Evolutionary conservation across 495 filamentous ascomycete genomes (phyloP).

Genomic region (Amorphotheca resinae): DNA sequence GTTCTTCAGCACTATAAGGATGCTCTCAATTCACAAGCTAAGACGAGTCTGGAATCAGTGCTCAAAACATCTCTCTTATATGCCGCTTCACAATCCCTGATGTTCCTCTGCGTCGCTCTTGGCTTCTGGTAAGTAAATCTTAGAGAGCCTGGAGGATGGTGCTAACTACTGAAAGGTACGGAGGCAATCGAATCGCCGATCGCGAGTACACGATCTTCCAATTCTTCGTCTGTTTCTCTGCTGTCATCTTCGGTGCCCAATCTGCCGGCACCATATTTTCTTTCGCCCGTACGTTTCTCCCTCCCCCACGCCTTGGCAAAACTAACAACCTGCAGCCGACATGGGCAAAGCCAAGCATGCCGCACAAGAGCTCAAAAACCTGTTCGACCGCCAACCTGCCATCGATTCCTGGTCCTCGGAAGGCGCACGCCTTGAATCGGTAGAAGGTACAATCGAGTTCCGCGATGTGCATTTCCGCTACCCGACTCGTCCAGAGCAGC

Average conservation of each 20-base stretch:
- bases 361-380: slow-evolving; percentile 56
- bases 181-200: slow-evolving; percentile 63
- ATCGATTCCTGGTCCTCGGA: slow-evolving; percentile 77
- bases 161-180: slow-evolving; percentile 36
- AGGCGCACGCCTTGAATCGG: slow-evolving; percentile 43
- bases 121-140: slow-evolving; percentile 54
- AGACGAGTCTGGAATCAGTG: slow-evolving; percentile 50
- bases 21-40: slow-evolving; percentile 50
- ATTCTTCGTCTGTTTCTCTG: slow-evolving; percentile 75
- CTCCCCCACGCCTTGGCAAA: slow-evolving; percentile 4
- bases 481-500: slow-evolving; percentile 66
- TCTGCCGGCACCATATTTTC: slow-evolving; percentile 81
- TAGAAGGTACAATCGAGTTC: slow-evolving; percentile 66
- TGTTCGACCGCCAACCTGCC: slow-evolving; percentile 66
- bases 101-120: slow-evolving; percentile 75
- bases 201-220: slow-evolving; percentile 59
- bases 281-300: slow-evolving; percentile 40
- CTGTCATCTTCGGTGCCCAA: slow-evolving; percentile 73
- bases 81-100: slow-evolving; percentile 63
- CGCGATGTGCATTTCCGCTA: slow-evolving; percentile 72
- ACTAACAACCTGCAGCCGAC: slow-evolving; percentile 33
- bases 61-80: slow-evolving; percentile 60
- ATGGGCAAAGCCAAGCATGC: slow-evolving; percentile 84
- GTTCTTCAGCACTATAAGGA: slow-evolving; percentile 61
- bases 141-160: neutral